phyloP scores from a whole-genome alignment of 495 filamentous ascomycete genomes.

The Aspergillus biplanus region DNA sequence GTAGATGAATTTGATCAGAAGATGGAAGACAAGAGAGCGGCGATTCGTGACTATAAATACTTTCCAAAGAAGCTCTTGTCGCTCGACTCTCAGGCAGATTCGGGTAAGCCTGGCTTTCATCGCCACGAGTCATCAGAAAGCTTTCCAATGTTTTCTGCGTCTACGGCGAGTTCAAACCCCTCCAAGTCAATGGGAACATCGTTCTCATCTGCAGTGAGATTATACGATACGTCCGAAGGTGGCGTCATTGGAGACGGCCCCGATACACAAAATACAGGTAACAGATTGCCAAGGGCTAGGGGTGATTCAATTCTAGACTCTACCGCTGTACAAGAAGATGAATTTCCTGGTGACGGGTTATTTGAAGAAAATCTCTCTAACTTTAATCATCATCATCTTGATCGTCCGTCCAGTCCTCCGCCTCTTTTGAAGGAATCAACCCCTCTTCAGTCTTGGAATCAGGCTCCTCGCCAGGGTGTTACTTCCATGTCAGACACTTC shows the following conservation, averaged over 20 bases:
- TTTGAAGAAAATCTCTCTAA: slow-evolving; percentile 31
- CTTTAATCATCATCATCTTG: slow-evolving; percentile 36
- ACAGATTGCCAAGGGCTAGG: slow-evolving; percentile 15
- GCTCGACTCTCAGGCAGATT: slow-evolving; percentile 42
- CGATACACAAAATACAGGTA: slow-evolving; percentile 21
- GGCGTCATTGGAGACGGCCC: slow-evolving; percentile 12
- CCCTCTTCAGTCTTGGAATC: slow-evolving; percentile 27
- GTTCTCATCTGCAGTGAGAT: slow-evolving; percentile 38
- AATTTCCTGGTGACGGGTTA: slow-evolving; percentile 25
- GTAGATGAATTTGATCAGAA: slow-evolving; percentile 51
- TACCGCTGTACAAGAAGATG: slow-evolving; percentile 24
- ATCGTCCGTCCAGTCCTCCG: slow-evolving; percentile 48
- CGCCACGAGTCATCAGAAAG: slow-evolving; percentile 80
- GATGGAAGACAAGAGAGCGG: slow-evolving; percentile 47
- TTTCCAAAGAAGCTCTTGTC: slow-evolving; percentile 48
- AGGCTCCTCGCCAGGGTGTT: slow-evolving; percentile 17
- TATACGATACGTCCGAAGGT: slow-evolving; percentile 23
- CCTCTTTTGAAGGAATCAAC: slow-evolving; percentile 42
- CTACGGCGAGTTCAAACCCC: slow-evolving; percentile 61
- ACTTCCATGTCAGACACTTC: neutral
- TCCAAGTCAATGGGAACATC: slow-evolving; percentile 50
- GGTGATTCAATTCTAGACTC: slow-evolving; percentile 33
- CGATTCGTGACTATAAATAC: slow-evolving; percentile 50
- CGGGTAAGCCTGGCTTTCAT: slow-evolving; percentile 46
- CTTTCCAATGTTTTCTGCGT: slow-evolving; percentile 82